These are phyloP conservation scores for Fusarium brevicatenulatum DNA, from an alignment of 2,329 filamentous ascomycete genomes.

Conservation along the genomic window DNA sequence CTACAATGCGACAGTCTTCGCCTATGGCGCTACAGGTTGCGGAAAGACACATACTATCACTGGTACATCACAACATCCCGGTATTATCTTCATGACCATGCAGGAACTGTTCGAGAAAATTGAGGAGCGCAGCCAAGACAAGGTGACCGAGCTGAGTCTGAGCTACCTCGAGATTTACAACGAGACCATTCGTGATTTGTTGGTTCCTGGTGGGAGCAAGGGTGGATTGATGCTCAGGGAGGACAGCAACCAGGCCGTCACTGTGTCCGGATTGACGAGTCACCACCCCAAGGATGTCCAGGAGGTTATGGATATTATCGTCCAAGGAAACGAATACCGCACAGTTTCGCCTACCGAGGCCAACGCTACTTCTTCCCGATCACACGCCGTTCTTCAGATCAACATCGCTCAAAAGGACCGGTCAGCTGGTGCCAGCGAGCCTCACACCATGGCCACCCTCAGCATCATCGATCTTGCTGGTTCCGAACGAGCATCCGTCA, in stretches of 20 bases:
- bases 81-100: slow-evolving; percentile 99
- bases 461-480: slow-evolving; percentile 98
- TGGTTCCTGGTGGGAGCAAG: slow-evolving; percentile 84
- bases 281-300: slow-evolving; percentile 91
- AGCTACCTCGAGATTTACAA: slow-evolving; percentile 99
- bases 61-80: slow-evolving; percentile 89
- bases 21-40: slow-evolving; percentile 96
- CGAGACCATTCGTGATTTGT: slow-evolving; percentile 94
- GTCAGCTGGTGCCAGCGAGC: slow-evolving; percentile 91
- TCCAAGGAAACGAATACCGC: slow-evolving; percentile 90
- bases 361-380: slow-evolving; percentile 96
- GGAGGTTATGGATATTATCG: slow-evolving; percentile 99
- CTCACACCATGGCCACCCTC: slow-evolving; percentile 96
- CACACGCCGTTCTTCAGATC: slow-evolving; percentile 96
- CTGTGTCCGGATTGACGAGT: slow-evolving; percentile 88
- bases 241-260: slow-evolving; percentile 92
- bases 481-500: slow-evolving; percentile 94
- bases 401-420: slow-evolving; percentile 95
- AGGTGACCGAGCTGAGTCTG: slow-evolving; percentile 87
- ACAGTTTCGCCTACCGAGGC: slow-evolving; percentile 97
- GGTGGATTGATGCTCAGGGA: slow-evolving; percentile 90
- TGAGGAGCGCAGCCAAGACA: slow-evolving; percentile 83
- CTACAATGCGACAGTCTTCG: slow-evolving; percentile 98
- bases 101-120: slow-evolving; percentile 98
- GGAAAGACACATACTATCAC: slow-evolving; percentile 99